A percentile compares a stretch with the other conserved stretches of the same genome.
These are phyloP conservation scores for Kewa caespitosa DNA, from an alignment of 179 eudicot genomes.

Conservation along the genomic window DNA sequence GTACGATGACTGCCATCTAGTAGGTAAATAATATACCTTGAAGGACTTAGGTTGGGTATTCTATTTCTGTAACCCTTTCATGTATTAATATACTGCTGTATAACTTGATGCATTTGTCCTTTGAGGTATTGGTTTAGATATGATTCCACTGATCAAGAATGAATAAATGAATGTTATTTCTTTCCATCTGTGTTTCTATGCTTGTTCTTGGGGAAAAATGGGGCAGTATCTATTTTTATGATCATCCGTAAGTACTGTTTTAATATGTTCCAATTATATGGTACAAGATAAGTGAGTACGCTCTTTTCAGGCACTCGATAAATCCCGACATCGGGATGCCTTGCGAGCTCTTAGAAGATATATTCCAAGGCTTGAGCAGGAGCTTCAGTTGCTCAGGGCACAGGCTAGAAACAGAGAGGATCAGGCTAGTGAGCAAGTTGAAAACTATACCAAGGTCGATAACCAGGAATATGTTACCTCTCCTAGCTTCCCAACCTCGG, in stretches of 20 bases:
- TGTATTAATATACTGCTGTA: background rate
- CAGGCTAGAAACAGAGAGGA: conserved; percentile 44
- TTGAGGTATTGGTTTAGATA: background rate
- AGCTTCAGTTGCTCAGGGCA: conserved; percentile 64
- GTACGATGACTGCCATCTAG: background rate
- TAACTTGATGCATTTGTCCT: too few relatives aligned
- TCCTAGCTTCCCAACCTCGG: conserved; percentile 25
- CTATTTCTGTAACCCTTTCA: background rate
- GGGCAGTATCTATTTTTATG: background rate
- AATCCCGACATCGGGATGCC: conserved; percentile 74
- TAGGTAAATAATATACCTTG: background rate
- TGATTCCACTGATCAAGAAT: too few relatives aligned
- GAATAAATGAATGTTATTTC: too few relatives aligned
- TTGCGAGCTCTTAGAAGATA: conserved; percentile 72
- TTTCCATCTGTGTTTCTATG: too few relatives aligned
- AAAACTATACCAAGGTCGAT: conserved; percentile 26
- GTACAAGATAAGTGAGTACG: background rate
- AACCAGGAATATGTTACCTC: conserved; percentile 17
- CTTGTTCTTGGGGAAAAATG: too few relatives aligned
- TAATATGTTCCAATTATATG: background rate
- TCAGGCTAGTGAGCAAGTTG: conserved; percentile 25
- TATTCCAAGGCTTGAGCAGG: conserved; percentile 87
- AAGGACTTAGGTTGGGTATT: background rate
- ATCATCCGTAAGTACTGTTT: background rate
- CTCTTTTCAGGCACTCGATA: conserved; percentile 77